These are phyloP conservation scores for Nicotiana tomentosiformis DNA, from an alignment of 257 asterid genomes.

Conservation along the genomic window DNA sequence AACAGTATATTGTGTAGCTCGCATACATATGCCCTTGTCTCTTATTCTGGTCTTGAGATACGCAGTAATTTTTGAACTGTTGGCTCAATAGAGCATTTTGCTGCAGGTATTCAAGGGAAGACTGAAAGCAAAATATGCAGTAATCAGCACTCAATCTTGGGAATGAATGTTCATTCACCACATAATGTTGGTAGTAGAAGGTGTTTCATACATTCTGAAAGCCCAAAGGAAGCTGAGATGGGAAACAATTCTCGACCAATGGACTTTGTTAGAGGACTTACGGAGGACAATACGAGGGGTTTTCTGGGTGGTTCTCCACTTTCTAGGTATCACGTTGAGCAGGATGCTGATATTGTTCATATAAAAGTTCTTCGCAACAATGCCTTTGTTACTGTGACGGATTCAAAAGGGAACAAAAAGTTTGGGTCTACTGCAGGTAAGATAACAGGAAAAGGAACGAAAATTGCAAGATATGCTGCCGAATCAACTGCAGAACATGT, in stretches of 20 bases:
- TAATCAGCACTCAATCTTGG: conserved; percentile 19
- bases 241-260: conserved; percentile 20
- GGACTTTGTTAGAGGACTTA: conserved; percentile 25
- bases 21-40: background rate
- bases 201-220: conserved; percentile 43
- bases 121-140: conserved; percentile 10
- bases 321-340: conserved; percentile 34
- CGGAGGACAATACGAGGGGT: conserved; percentile 5
- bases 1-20: background rate
- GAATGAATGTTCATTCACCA: conserved; percentile 25
- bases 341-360: conserved; percentile 82
- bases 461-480: conserved; percentile 56
- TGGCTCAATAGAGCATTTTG: background rate
- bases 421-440: conserved; percentile 63
- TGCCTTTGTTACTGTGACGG: conserved; percentile 72
- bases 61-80: background rate
- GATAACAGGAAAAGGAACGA: conserved; percentile 63
- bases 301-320: background rate
- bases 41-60: background rate
- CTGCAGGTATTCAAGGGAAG: conserved; percentile 22
- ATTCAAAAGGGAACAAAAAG: conserved; percentile 72
- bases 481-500: conserved; percentile 86
- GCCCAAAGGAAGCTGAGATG: conserved; percentile 27
- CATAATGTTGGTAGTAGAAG: conserved; percentile 21
- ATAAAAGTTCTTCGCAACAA: conserved; percentile 81